Evolutionary conservation across 2,329 filamentous ascomycete genomes (phyloP).

Genomic region (Pyricularia sp.): DNA sequence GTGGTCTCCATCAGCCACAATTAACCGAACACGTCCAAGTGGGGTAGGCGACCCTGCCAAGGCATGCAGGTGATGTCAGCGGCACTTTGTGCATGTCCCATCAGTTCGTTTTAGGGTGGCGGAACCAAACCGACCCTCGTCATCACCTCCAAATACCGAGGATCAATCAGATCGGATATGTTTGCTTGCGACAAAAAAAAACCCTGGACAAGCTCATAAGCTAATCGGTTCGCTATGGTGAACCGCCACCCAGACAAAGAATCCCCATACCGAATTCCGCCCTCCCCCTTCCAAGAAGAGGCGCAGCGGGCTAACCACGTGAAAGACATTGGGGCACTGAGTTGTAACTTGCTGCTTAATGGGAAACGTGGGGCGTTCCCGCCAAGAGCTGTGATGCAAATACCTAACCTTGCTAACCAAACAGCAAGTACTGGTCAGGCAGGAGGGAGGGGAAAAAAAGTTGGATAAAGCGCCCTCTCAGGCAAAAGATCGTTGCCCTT

Average conservation of each 20-base stretch:
- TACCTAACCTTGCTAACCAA: too few relatives aligned
- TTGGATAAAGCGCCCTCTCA: neutral
- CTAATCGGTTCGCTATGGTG: too few relatives aligned
- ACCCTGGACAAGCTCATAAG: neutral
- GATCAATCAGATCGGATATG: neutral
- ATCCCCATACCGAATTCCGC: neutral
- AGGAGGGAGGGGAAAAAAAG: neutral
- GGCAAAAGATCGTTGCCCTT: neutral
- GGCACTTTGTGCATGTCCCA: neutral
- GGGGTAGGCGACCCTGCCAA: neutral
- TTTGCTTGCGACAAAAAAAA: neutral
- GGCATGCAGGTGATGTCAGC: neutral
- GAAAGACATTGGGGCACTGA: neutral
- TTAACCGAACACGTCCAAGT: neutral
- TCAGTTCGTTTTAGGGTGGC: neutral
- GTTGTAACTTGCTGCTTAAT: neutral
- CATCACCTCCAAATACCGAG: neutral
- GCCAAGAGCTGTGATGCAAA: neutral
- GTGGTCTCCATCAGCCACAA: neutral
- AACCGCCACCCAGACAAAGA: too few relatives aligned
- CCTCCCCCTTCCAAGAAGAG: neutral
- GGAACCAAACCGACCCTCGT: neutral
- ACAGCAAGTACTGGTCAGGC: neutral
- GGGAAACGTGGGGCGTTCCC: neutral
- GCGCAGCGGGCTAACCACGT: neutral